Evolutionary conservation across 169 alveolate species (phyloP).

Genomic region (Plasmodium billcollinsi): DNA sequence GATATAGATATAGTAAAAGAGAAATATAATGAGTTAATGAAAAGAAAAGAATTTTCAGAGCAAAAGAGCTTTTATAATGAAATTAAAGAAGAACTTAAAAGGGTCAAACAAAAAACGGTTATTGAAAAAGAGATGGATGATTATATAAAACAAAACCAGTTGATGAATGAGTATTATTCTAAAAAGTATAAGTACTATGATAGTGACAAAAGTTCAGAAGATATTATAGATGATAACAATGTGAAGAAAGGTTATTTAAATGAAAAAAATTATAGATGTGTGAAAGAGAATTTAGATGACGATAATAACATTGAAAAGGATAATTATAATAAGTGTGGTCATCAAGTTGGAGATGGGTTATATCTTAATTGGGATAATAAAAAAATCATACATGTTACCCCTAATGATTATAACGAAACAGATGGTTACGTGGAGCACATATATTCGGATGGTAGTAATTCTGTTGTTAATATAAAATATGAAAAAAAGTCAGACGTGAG

Average conservation of each 20-base stretch:
- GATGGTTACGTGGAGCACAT: neutral
- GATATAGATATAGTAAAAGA: neutral
- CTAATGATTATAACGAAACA: neutral
- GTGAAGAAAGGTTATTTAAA: neutral
- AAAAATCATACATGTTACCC: neutral
- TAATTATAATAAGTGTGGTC: neutral
- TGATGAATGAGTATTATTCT: constrained; percentile 27
- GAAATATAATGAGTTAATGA: constrained; percentile 15
- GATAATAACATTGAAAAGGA: too few relatives aligned
- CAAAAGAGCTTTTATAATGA: constrained; percentile 15
- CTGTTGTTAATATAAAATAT: constrained; percentile 9
- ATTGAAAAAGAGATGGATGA: constrained; percentile 10
- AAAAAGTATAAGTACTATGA: constrained; percentile 23
- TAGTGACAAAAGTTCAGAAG: neutral
- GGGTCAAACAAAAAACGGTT: constrained; percentile 9
- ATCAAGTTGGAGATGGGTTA: neutral
- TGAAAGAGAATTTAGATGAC: neutral
- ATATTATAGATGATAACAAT: neutral
- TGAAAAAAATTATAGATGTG: neutral
- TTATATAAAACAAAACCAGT: constrained; percentile 26
- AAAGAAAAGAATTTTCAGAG: constrained; percentile 11
- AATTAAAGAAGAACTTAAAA: constrained; percentile 49
- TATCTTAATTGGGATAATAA: neutral
- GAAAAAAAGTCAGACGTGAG: constrained; percentile 23
- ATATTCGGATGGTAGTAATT: constrained; percentile 7